Evolutionary conservation across 805 yeast species (phyloP).

Genomic region (Ogataea paradorogensis): DNA sequence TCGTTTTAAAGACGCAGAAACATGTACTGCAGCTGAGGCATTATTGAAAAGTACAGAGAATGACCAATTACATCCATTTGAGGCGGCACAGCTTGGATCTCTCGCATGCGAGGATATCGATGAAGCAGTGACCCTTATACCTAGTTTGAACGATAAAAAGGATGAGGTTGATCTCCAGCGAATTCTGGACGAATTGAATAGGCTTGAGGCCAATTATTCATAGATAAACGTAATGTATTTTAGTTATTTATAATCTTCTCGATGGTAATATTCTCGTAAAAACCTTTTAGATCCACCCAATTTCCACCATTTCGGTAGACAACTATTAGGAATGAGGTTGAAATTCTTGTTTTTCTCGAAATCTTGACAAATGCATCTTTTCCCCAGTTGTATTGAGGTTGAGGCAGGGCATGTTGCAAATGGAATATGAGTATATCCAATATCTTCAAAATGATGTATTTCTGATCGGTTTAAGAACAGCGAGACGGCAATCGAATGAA

Average conservation of each 20-base stretch:
- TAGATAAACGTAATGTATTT: constrained; percentile 12
- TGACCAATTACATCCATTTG: constrained; percentile 86
- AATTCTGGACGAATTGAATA: constrained; percentile 80
- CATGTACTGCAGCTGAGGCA: constrained; percentile 91
- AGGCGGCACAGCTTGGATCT: constrained; percentile 82
- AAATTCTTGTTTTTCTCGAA: constrained; percentile 37
- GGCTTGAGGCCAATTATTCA: constrained; percentile 44
- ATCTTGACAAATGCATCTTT: constrained; percentile 59
- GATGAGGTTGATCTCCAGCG: constrained; percentile 85
- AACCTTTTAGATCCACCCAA: constrained; percentile 59
- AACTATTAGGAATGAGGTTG: constrained; percentile 50
- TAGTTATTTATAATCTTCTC: constrained; percentile 25
- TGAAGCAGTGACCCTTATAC: constrained; percentile 92
- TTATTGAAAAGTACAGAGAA: constrained; percentile 72
- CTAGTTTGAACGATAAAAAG: constrained; percentile 78
- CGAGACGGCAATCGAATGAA: constrained; percentile 70
- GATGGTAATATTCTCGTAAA: constrained; percentile 41
- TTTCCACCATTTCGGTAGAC: constrained; percentile 77
- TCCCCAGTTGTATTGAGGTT: constrained; percentile 44
- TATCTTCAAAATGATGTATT: constrained; percentile 74
- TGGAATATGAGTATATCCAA: constrained; percentile 78
- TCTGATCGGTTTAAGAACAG: constrained; percentile 56
- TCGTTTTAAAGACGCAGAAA: constrained; percentile 86
- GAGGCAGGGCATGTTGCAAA: constrained; percentile 61
- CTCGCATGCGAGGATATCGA: constrained; percentile 93